phyloP scores from a whole-genome alignment of 306 rosid species.

The Coriaria nepalensis region DNA sequence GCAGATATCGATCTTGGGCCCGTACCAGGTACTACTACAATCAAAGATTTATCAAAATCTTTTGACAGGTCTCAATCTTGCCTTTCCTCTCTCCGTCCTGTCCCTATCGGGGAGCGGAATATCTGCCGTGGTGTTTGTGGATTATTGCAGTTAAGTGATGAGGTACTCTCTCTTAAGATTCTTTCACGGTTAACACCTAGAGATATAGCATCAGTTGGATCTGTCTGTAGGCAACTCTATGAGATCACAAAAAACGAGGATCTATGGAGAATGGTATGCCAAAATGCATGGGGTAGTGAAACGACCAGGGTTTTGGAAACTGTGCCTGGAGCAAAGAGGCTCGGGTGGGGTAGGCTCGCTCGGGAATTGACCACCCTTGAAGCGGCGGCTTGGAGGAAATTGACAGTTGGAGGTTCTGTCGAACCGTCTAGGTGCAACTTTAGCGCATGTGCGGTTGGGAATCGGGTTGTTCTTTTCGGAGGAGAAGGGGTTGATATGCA shows the following conservation, averaged over 20 bases:
- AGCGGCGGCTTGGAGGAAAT: slow-evolving; percentile 97
- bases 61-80: slow-evolving; percentile 44
- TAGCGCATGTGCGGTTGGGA: slow-evolving; percentile 98
- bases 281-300: slow-evolving; percentile 98
- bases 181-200: slow-evolving; percentile 85
- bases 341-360: slow-evolving; percentile 92
- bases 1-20: slow-evolving; percentile 92
- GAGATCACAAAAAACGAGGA: slow-evolving; percentile 79
- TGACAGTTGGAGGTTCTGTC: slow-evolving; percentile 84
- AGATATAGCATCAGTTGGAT: slow-evolving; percentile 90
- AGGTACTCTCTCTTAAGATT: slow-evolving; percentile 81
- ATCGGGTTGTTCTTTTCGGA: slow-evolving; percentile 92
- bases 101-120: slow-evolving; percentile 58
- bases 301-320: slow-evolving; percentile 88
- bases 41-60: slow-evolving; percentile 50
- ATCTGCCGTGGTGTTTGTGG: slow-evolving; percentile 88
- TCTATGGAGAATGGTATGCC: slow-evolving; percentile 98
- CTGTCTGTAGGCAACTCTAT: slow-evolving; percentile 64
- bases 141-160: slow-evolving; percentile 81
- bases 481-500: slow-evolving; percentile 99
- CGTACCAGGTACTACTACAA: slow-evolving; percentile 34
- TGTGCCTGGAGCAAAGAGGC: slow-evolving; percentile 93
- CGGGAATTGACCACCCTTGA: slow-evolving; percentile 95
- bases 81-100: slow-evolving; percentile 52
- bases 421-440: slow-evolving; percentile 98